Percentiles rank a stretch among this genome's conserved stretches.
Evolutionary conservation across 306 rosid species (phyloP).

Genomic region (Prunus mira): DNA sequence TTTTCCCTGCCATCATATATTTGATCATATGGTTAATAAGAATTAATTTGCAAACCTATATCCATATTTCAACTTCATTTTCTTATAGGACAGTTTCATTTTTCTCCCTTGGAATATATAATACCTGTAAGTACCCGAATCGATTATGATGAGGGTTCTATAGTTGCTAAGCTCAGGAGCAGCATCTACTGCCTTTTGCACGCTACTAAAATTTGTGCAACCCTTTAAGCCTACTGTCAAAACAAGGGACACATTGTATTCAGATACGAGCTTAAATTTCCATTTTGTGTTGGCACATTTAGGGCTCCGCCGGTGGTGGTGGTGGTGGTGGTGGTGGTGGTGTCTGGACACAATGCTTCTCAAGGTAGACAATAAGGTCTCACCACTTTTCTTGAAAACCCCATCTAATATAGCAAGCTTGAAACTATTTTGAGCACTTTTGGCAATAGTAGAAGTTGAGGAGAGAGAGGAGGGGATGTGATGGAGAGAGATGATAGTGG

Average conservation of each 20-base stretch:
- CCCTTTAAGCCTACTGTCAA: slow-evolving; percentile 60
- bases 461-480: slow-evolving; percentile 24
- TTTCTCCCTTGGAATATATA: not conserved
- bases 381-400: slow-evolving; percentile 37
- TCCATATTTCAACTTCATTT: not conserved
- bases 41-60: not conserved
- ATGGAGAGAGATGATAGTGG: slow-evolving; percentile 26
- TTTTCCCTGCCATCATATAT: slow-evolving; percentile 54
- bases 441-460: slow-evolving; percentile 1
- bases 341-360: slow-evolving; percentile 31
- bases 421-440: slow-evolving; percentile 16
- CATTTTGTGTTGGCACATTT: slow-evolving; percentile 41
- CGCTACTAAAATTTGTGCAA: slow-evolving; percentile 57
- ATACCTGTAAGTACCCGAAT: slow-evolving; percentile 47
- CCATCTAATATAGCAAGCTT: slow-evolving; percentile 24
- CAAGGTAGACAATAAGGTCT: slow-evolving; percentile 35
- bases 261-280: slow-evolving; percentile 38
- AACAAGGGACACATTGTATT: slow-evolving; percentile 48
- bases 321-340: slow-evolving; percentile 30
- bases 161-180: slow-evolving; percentile 50
- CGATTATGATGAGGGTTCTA: slow-evolving; percentile 54
- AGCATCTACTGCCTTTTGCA: slow-evolving; percentile 71
- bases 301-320: slow-evolving; percentile 19
- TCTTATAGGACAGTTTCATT: not conserved
- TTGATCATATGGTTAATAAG: not conserved